Evolutionary conservation across 2,329 filamentous ascomycete genomes (phyloP), one percentile per base, ranked within the genome.

Genomic region (Venturia pyrina): DNA sequence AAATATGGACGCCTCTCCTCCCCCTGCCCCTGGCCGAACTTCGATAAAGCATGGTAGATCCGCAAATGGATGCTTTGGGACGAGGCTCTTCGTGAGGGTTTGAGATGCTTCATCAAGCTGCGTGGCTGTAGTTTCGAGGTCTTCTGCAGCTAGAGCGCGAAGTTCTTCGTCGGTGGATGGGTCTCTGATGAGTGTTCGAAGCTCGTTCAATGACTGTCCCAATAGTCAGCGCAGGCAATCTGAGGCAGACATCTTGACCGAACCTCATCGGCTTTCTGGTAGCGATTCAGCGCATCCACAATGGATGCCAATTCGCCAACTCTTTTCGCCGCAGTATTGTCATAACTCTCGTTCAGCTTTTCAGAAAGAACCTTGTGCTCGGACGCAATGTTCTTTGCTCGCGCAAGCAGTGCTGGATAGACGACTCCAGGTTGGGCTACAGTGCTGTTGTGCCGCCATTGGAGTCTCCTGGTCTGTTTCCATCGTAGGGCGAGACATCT

Each of bases 11-110:
- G 93, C 93, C 78, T 99, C 95, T 66, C 91, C 87, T 1, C 95
- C 95, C 46, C 95, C 95, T 0, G 92, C 93, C 0, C 95, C 95
- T 0, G 95, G 95, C 0, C 93, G 86, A 67, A 99, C 89, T 78
- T 99, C 95, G 53, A 99, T 78, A 69, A 99, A 83, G 75, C 93
- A 98, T 64, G 93, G 91, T 70, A 98, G 83, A 68, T 91, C 85
- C 41, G 91, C 91, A 74, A 97, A 99, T 2, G 93, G 90, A 75
- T 99, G 93, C 50, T 87, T 85, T 0, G 95, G 95, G 19, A 96
- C 89, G 64, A 99, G 83, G 59, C 89, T 87, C 28, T 83, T 85
- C 34, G 91, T 91, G 56, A 99, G 83, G 44, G 84, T 85, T 46
- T 82, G 82, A 0, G 87, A 86, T 34, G 96, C 83, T 0, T 78